Conservation (phyloP, 2,329 filamentous ascomycete species). For the Ophiocordyceps camponoti-floridani region DNA sequence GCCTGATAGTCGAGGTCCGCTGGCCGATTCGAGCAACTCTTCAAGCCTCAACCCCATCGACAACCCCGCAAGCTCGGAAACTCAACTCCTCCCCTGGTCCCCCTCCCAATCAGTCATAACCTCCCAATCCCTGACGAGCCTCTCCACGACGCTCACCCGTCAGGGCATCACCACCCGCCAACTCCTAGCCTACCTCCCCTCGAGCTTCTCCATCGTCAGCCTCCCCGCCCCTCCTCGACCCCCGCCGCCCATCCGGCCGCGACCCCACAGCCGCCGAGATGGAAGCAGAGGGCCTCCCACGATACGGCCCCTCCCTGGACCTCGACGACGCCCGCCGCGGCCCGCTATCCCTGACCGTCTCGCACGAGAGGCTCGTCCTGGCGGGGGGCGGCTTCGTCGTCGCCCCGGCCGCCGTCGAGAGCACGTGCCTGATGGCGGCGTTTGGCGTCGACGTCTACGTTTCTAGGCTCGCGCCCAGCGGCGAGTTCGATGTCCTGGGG, state of each 20-base stretch:
- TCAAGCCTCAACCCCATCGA: constrained; percentile 58
- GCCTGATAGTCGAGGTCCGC: constrained; percentile 68
- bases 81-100: constrained; percentile 49
- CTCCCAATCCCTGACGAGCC: constrained; percentile 56
- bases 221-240: constrained; percentile 65
- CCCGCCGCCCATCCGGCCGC: constrained; percentile 68
- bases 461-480: constrained; percentile 70
- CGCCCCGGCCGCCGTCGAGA: constrained; percentile 68
- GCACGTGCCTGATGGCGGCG: constrained; percentile 76
- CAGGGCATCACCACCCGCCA: constrained; percentile 82
- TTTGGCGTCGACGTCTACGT: constrained; percentile 83
- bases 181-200: constrained; percentile 61
- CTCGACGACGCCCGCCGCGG: constrained; percentile 56
- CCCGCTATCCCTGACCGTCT: constrained; percentile 23
- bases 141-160: constrained; percentile 73
- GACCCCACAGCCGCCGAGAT: constrained; percentile 64
- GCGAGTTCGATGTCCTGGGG: constrained; percentile 79
- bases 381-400: constrained; percentile 59
- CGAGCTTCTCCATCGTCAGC: constrained; percentile 55
- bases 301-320: constrained; percentile 60
- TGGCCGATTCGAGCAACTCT: constrained; percentile 52
- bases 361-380: constrained; percentile 65
- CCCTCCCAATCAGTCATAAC: constrained; percentile 69
- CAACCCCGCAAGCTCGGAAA: constrained; percentile 26
- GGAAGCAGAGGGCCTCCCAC: constrained; percentile 61